phyloP scores from a whole-genome alignment of 1,139 yeast genomes.

The Pichia norvegensis region DNA sequence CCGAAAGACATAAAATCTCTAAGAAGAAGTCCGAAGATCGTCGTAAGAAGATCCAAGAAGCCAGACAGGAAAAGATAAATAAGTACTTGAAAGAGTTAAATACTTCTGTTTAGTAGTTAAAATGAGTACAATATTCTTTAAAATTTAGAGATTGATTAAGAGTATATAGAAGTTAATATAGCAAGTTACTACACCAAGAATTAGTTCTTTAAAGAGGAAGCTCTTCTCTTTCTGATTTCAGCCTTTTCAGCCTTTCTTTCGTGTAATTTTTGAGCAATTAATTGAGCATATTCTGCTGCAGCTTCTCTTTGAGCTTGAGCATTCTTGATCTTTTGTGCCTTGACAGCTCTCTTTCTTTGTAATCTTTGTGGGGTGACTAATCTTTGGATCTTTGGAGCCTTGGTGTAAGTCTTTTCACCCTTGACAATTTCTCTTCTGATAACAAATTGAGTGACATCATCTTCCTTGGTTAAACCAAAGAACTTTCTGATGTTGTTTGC shows the following conservation, averaged over 20 bases:
- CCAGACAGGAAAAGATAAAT: background rate
- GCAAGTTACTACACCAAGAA: slow-evolving; percentile 1
- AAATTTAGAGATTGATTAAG: background rate
- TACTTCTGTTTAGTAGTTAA: no score
- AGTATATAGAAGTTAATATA: slow-evolving; percentile 1
- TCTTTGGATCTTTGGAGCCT: slow-evolving; percentile 99
- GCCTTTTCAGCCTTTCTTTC: slow-evolving; percentile 98
- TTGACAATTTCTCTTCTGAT: slow-evolving; percentile 97
- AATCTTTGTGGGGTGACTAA: slow-evolving; percentile 98
- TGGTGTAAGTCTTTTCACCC: slow-evolving; percentile 98
- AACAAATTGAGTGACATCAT: slow-evolving; percentile 88
- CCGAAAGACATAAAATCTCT: slow-evolving; percentile 14
- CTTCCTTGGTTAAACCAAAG: slow-evolving; percentile 97
- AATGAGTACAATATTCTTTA: background rate
- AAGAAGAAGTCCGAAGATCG: slow-evolving; percentile 5
- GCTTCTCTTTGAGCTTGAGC: slow-evolving; percentile 99
- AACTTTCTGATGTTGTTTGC: slow-evolving; percentile 99
- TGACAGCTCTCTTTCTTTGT: slow-evolving; percentile 98
- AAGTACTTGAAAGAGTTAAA: background rate
- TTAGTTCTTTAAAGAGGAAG: slow-evolving; percentile 87
- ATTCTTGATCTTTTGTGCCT: slow-evolving; percentile 87
- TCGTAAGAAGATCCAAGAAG: background rate
- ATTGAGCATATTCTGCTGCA: slow-evolving; percentile 99
- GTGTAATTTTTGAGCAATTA: slow-evolving; percentile 96
- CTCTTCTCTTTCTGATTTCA: slow-evolving; percentile 98